Percentiles rank a stretch among this genome's conserved stretches.
Evolutionary conservation across 202 grass and related monocot species (phyloP).

Genomic region (Tripidium arundinaceum): DNA sequence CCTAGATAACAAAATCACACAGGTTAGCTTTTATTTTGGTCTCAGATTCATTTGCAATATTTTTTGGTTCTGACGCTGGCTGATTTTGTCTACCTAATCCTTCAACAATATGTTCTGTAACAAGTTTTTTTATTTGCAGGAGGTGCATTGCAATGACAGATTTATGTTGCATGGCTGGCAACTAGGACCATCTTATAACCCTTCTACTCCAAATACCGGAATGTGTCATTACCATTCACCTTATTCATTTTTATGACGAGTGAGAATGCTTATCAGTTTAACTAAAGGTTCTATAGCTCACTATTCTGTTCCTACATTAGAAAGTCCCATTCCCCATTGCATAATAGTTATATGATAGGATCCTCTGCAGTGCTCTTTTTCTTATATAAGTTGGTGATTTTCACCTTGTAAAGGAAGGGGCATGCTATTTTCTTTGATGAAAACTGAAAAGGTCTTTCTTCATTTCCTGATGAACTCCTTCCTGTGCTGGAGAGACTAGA

Average conservation of each 20-base stretch:
- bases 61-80: background rate
- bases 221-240: slow-evolving; percentile 60
- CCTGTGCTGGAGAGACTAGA: slow-evolving; percentile 78
- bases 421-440: slow-evolving; percentile 1
- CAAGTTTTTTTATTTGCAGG: slow-evolving; percentile 48
- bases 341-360: slow-evolving; percentile 13
- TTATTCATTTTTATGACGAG: slow-evolving; percentile 83
- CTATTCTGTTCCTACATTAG: slow-evolving; percentile 11
- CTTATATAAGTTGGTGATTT: background rate
- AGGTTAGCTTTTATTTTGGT: slow-evolving; percentile 32
- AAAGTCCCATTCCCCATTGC: too few species aligned
- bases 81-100: background rate
- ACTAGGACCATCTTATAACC: slow-evolving; percentile 73
- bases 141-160: slow-evolving; percentile 93
- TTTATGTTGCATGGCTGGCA: slow-evolving; percentile 83
- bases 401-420: background rate
- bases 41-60: too few species aligned
- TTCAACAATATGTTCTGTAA: slow-evolving; percentile 15
- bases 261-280: slow-evolving; percentile 46
- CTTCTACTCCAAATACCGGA: slow-evolving; percentile 81
- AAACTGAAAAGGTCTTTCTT: slow-evolving; percentile 44
- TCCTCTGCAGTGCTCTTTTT: background rate
- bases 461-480: slow-evolving; percentile 62
- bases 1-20: slow-evolving; percentile 52
- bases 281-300: background rate